Conservation (phyloP, 179 eudicot genomes). For the Beta lomatogona region DNA sequence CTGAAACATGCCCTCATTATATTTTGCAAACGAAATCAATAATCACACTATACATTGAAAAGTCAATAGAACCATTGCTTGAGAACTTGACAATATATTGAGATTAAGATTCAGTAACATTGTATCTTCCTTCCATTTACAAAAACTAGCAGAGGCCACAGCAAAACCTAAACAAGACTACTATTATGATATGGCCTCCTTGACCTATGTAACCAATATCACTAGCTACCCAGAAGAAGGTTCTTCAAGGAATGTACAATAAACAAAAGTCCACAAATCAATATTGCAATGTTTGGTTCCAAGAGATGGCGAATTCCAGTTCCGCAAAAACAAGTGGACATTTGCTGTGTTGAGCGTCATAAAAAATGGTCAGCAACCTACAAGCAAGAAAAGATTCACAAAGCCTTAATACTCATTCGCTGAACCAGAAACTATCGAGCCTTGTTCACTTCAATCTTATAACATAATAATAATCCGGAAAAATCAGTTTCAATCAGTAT, state of each 20-base stretch:
- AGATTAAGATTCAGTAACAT: background rate
- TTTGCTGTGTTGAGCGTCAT: slow-evolving; percentile 3
- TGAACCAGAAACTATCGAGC: too few relatives aligned
- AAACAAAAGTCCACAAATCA: slow-evolving; percentile 13
- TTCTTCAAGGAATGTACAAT: slow-evolving; percentile 21
- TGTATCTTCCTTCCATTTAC: slow-evolving; percentile 9
- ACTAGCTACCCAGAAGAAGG: background rate
- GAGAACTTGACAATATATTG: background rate
- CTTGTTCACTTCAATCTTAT: too few relatives aligned
- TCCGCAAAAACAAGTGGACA: background rate
- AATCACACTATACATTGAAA: background rate
- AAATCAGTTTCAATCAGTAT: too few relatives aligned
- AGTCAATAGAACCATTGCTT: background rate
- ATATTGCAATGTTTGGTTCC: background rate
- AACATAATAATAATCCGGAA: too few relatives aligned
- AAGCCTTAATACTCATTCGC: background rate
- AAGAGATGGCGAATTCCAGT: background rate
- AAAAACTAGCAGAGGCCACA: slow-evolving; percentile 14
- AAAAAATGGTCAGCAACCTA: slow-evolving; percentile 30
- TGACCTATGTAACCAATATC: background rate
- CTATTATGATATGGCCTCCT: background rate
- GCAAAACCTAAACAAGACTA: background rate
- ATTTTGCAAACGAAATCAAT: background rate
- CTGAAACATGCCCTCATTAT: background rate
- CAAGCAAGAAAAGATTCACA: background rate